phyloP scores from a whole-genome alignment of 192 early-diverging fungal species.

The Mortierella claussenii region DNA sequence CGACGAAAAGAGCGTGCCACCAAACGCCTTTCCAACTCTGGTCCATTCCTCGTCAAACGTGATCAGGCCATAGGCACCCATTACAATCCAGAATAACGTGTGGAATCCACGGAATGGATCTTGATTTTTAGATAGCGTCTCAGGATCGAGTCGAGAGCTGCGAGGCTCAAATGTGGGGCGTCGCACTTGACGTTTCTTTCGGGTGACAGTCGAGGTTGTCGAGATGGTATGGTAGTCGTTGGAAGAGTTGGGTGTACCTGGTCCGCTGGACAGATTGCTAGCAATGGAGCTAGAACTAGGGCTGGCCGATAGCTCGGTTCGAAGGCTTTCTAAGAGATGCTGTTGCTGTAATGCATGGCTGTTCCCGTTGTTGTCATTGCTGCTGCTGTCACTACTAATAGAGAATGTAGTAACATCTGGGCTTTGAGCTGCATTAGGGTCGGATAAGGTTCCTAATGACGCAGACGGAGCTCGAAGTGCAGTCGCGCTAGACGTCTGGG shows the following conservation, averaged over 20 bases:
- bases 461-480: slow-evolving; percentile 21
- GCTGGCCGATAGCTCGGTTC: slow-evolving; percentile 6
- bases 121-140: slow-evolving; percentile 40
- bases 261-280: slow-evolving; percentile 18
- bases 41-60: slow-evolving; percentile 67
- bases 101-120: slow-evolving; percentile 78
- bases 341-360: slow-evolving; percentile 3
- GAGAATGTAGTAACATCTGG: no score
- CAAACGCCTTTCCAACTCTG: slow-evolving; percentile 53
- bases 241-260: slow-evolving; percentile 25
- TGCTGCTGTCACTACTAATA: neutral
- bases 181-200: slow-evolving; percentile 45
- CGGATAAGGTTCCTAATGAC: slow-evolving; percentile 19
- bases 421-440: neutral
- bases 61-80: slow-evolving; percentile 75
- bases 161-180: slow-evolving; percentile 50
- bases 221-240: slow-evolving; percentile 32
- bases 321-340: no score
- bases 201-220: slow-evolving; percentile 22
- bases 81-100: slow-evolving; percentile 85
- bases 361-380: neutral
- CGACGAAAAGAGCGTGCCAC: slow-evolving; percentile 58
- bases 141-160: slow-evolving; percentile 55
- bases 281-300: slow-evolving; percentile 12
- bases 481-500: no score